A percentile compares a stretch with the other conserved stretches of the same genome.
Evolutionary conservation across 1,139 yeast species (phyloP).

Genomic region (Trichomonascaceae sp.): DNA sequence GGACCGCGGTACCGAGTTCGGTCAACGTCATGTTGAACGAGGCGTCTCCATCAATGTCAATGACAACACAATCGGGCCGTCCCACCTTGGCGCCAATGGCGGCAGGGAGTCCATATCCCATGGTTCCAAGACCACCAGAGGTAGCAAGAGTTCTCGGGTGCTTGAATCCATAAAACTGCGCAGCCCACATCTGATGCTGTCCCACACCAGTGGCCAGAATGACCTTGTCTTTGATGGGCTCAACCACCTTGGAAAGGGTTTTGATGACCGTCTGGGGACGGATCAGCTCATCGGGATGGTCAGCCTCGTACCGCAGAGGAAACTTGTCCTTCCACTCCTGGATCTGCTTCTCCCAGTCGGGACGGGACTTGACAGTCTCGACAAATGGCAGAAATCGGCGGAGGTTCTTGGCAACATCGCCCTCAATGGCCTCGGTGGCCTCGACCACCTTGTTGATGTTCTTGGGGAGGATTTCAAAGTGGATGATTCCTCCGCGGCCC

Average conservation of each 20-base stretch:
- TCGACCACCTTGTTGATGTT: constrained; percentile 96
- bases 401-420: constrained; percentile 79
- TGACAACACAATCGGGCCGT: constrained; percentile 84
- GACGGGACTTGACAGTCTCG: constrained; percentile 45
- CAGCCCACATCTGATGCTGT: constrained; percentile 99
- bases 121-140: constrained; percentile 97
- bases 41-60: constrained; percentile 97
- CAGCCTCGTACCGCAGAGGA: constrained; percentile 74
- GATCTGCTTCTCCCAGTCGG: constrained; percentile 66
- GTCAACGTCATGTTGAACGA: constrained; percentile 94
- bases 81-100: constrained; percentile 98
- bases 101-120: constrained; percentile 96
- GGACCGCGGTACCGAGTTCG: constrained; percentile 89
- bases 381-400: constrained; percentile 60
- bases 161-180: constrained; percentile 91
- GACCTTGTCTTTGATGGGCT: constrained; percentile 50
- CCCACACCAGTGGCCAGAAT: constrained; percentile 97
- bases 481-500: constrained; percentile 89
- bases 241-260: constrained; percentile 64
- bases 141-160: constrained; percentile 87
- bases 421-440: constrained; percentile 94
- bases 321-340: constrained; percentile 74
- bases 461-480: constrained; percentile 91
- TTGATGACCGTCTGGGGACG: constrained; percentile 87
- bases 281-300: constrained; percentile 47